Base-by-base conservation (phyloP, 257 asterid species). In the Anisodus tanguticus region DNA sequence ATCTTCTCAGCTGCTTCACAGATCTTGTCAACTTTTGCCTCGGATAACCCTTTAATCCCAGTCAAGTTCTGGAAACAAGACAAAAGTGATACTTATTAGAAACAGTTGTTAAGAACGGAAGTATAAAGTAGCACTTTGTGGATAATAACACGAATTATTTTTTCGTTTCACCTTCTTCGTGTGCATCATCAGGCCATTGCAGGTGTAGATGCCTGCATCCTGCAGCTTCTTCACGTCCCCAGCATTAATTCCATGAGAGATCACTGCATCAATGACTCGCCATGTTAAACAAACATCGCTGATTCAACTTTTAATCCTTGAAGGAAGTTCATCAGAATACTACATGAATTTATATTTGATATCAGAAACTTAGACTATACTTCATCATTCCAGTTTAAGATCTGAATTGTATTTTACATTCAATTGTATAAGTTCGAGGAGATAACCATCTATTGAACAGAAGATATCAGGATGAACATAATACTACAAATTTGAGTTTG, bases 131-230 rank as follows among this genome's bases (percentile, higher is more conserved):
- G 47, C 64, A 15, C 6, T 64, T 79, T 2, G 2, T 43, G 22
- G 58, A 79, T 49, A 41, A 22, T 77, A 77, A 31, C 64, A 13
- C 47, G 11, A 53, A 13, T 69, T 53, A 64, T 17, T 77, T 26
- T 77, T 53, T 47, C 74, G 26, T 47, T 62, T 74, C 81, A 94
- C 98, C 98, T 96, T 96, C 92, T 94, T 94, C 17, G 99, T 95
- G 89, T 97, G 98, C 99, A 97, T 97, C 98, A 97, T 93, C 89
- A 97, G 85, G 85, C 98, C 98, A 89, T 93, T 97, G 91, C 99
- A 95, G 45, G 98, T 95, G 82, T 91, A 88, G 89, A 97, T 97
- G 59, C 98, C 99, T 68, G 98, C 99, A 87, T 97, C 99, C 88
- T 97, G 98, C 84, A 97, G 93, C 92, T 95, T 97, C 95, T 97